Evolutionary conservation across 2,329 filamentous ascomycete species (phyloP).

Genomic region (Aspergillus persii): DNA sequence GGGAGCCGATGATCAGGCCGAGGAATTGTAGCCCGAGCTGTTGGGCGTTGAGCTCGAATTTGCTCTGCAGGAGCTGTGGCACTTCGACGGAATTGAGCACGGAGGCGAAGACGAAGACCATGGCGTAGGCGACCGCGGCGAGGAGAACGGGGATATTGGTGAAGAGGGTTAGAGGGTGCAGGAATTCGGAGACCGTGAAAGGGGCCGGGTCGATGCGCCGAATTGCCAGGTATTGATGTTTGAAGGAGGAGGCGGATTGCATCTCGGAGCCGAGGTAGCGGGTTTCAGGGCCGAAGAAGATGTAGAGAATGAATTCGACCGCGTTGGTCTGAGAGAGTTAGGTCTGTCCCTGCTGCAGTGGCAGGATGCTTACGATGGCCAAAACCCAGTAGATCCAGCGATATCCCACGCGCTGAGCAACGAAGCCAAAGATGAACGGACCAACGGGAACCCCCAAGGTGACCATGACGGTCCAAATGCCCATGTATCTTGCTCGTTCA

Average conservation of each 20-base stretch:
- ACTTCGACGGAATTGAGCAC: constrained; percentile 59
- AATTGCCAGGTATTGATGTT: constrained; percentile 43
- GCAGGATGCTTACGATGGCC: constrained; percentile 45
- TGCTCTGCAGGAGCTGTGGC: constrained; percentile 55
- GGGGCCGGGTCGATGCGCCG: constrained; percentile 53
- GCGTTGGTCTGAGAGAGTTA: constrained; percentile 48
- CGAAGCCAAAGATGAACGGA: constrained; percentile 36
- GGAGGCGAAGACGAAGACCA: constrained; percentile 56
- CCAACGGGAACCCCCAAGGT: constrained; percentile 47
- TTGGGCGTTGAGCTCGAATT: constrained; percentile 57
- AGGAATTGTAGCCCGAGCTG: constrained; percentile 60
- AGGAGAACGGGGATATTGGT: constrained; percentile 50
- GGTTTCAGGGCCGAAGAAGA: constrained; percentile 56
- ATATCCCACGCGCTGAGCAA: constrained; percentile 52
- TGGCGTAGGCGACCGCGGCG: constrained; percentile 53
- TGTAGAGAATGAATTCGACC: constrained; percentile 54
- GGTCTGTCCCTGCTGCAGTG: neutral
- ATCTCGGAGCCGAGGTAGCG: constrained; percentile 42
- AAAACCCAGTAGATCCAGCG: constrained; percentile 59
- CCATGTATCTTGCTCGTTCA: constrained; percentile 53
- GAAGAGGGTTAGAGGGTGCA: constrained; percentile 50
- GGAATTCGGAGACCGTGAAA: constrained; percentile 48
- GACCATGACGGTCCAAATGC: constrained; percentile 53
- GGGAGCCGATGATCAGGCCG: constrained; percentile 55
- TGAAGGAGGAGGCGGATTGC: constrained; percentile 24